Evolutionary conservation across 345 rosid genomes (phyloP), one percentile per base, ranked within the genome.

Genomic region (Raphanus sativus): DNA sequence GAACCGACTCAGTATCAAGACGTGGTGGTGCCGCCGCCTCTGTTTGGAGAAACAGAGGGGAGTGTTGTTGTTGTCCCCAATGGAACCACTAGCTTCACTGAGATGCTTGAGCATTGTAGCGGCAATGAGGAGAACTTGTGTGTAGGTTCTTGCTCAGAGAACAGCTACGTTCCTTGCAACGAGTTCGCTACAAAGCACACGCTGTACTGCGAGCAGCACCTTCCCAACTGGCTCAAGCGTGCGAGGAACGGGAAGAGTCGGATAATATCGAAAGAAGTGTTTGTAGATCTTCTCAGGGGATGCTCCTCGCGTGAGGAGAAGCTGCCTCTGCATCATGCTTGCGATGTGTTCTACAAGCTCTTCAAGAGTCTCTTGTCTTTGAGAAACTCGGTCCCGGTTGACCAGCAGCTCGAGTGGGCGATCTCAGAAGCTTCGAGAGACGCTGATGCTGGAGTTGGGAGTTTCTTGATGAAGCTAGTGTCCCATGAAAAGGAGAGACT

Each of bases 211-310:
- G 95, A 93, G 56, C 84, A 82, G 54, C 99, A 96, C 83, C 91
- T 96, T 79, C 99, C 99, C 8, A 91, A 94, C 86, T 96, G 99
- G 98, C 97, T 96, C 54, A 96, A 93, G 87, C 94, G 97, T 77
- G 99, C 99, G 32, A 89, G 99, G 84, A 91, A 93, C 70, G 99
- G 99, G 33, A 93, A 90, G 89, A 96, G 97, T 77, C 90, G 97
- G 82, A 93, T 96, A 61, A 83, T 96, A 83, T 89, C 98, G 1
- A 96, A 91, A 77, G 99, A 96, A 78, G 92, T 96, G 16, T 96
- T 96, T 85, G 32, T 86, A 73, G 92, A 89, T 76, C 89, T 96
- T 65, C 73, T 93, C 74, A 84, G 81, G 42, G 83, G 84, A 6
- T 96, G 97, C 73, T 63, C 78, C 66, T 89, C 91, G 1, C 84